Conservation (phyloP, 2,329 filamentous ascomycete genomes). For the Exophiala bonariae region DNA sequence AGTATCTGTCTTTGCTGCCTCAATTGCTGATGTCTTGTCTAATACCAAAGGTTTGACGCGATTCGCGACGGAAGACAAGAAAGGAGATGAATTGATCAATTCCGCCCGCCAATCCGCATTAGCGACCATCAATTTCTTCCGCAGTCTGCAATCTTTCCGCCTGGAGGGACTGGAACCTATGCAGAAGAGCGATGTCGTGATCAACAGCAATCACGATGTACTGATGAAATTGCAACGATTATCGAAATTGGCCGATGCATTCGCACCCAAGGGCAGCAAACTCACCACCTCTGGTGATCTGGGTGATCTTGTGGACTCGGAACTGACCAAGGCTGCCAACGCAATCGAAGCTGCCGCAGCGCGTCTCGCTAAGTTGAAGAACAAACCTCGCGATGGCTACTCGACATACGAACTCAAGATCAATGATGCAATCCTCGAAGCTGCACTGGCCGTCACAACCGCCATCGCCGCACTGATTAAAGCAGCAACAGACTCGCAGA, state of each 20-base stretch:
- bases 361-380: constrained; percentile 86
- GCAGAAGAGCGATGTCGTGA: constrained; percentile 94
- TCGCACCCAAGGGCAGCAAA: constrained; percentile 84
- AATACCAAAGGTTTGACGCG: constrained; percentile 95
- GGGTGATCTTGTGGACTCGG: constrained; percentile 87
- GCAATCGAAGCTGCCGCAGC: constrained; percentile 91
- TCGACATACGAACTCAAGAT: constrained; percentile 96
- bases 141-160: constrained; percentile 87
- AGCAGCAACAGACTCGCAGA: constrained; percentile 86
- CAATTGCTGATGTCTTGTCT: constrained; percentile 85
- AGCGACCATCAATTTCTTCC: constrained; percentile 92
- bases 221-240: constrained; percentile 91
- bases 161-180: constrained; percentile 86
- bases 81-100: constrained; percentile 79
- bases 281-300: constrained; percentile 72
- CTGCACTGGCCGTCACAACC: constrained; percentile 87
- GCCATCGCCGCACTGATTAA: constrained; percentile 94
- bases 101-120: constrained; percentile 81
- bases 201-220: constrained; percentile 95
- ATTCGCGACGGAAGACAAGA: constrained; percentile 93
- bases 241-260: constrained; percentile 88
- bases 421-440: constrained; percentile 90
- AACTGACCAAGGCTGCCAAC: constrained; percentile 89
- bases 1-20: constrained; percentile 84
- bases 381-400: constrained; percentile 93